Conservation (phyloP, 106 monocot species). For the Dioscorea alata region DNA sequence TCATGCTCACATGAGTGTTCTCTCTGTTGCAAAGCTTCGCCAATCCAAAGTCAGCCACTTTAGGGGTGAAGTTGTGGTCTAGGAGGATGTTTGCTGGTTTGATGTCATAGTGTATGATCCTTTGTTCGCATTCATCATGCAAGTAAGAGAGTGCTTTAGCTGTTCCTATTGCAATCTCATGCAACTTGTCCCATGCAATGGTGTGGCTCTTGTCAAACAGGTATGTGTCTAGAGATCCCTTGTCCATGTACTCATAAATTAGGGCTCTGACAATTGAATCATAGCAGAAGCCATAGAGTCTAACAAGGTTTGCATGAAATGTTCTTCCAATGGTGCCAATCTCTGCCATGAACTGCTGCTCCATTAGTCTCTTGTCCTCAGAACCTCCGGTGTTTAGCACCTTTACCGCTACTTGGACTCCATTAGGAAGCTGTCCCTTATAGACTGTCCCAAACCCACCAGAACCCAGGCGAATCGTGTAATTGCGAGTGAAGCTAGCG, state of each 20-base stretch:
- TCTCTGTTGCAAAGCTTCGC: slow-evolving; percentile 34
- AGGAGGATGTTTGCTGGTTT: slow-evolving; percentile 44
- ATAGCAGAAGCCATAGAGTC: slow-evolving; percentile 9
- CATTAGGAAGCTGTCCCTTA: slow-evolving; percentile 17
- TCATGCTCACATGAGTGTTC: slow-evolving; percentile 10
- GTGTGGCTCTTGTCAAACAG: not conserved
- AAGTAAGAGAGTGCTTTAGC: slow-evolving; percentile 32
- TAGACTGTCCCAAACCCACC: slow-evolving; percentile 17
- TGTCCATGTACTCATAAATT: not conserved
- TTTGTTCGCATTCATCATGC: slow-evolving; percentile 29
- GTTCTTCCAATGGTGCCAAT: slow-evolving; percentile 8
- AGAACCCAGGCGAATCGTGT: not conserved
- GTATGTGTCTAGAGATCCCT: slow-evolving; percentile 7
- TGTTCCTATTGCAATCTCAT: slow-evolving; percentile 27
- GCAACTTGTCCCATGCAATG: slow-evolving; percentile 14
- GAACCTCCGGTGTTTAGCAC: not conserved
- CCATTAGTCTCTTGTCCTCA: not conserved
- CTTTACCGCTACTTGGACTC: slow-evolving; percentile 7
- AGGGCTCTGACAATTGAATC: not conserved
- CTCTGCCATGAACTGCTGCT: slow-evolving; percentile 16
- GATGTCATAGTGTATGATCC: slow-evolving; percentile 45
- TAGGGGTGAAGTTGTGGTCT: slow-evolving; percentile 17
- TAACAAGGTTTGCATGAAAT: slow-evolving; percentile 11
- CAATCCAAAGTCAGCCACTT: slow-evolving; percentile 44
- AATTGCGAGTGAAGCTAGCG: slow-evolving; percentile 8